Base-by-base conservation (phyloP, 768 basidiomycete genomes). In the Leccinum uliginosum region DNA sequence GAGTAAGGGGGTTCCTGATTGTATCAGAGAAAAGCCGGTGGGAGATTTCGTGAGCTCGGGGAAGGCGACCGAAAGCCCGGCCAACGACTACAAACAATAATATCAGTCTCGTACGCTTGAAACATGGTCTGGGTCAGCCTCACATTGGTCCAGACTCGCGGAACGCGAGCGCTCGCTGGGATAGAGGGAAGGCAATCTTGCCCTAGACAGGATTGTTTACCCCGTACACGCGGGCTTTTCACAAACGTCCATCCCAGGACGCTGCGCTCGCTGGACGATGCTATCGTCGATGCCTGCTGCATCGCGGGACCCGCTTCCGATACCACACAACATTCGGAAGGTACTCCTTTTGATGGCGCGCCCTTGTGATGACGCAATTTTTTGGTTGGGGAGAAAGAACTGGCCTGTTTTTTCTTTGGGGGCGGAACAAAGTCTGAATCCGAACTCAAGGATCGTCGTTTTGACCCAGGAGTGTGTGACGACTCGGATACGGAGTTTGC, bases 91-190 rank as follows among this genome's bases (percentile, higher is more conserved):
- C 10, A 40, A 30, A 55, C 10, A 49, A 54, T 4, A 29, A 29
- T 19, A 38, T 65, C 30, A 62, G 34, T 34, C 19, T 51, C 12
- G 2, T 6, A 23, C 11, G 8, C 43, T 34, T 15, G 6, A 49
- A 29, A 27, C 4, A 51, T 4, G 19, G 19, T 23, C 55, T 26
- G 7, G n/a, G 19, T 32, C 17, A 23, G 44, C 40, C 68, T 71
- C 50, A 71, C 70, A 10, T 59, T 65, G 10, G 67, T 61, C 71
- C 70, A 71, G 19, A 66, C 62, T 35, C 71, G 59, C 17, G 70
- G 70, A 32, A 26, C 27, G 17, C 11, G 40, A 35, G 53, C 30
- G 38, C 53, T 49, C 0, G 62, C 40, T 38, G 45, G 46, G 4
- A 27, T 17, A 14, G 45, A 3, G 14, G n/a, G 30, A 7, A 6